Evolutionary conservation across 257 asterid genomes (phyloP).

Genomic region (Voacanga thouarsii): DNA sequence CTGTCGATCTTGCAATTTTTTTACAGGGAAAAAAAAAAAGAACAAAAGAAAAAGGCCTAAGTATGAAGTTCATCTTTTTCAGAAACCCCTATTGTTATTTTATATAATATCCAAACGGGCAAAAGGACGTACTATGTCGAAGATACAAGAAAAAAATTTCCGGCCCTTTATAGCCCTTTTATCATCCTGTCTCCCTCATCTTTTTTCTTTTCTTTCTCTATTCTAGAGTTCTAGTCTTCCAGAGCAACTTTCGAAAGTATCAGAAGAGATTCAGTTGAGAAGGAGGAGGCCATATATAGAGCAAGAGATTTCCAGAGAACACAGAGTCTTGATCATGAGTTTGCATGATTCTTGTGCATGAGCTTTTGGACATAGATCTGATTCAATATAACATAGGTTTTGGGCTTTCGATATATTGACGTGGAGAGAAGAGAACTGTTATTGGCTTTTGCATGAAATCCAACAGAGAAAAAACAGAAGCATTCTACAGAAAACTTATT

Average conservation of each 20-base stretch:
- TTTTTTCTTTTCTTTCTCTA: too few species aligned
- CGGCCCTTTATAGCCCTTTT: not conserved
- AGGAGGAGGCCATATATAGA: not conserved
- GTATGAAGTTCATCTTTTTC: not conserved
- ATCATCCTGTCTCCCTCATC: too few species aligned
- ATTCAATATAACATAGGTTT: not conserved
- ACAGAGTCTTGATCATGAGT: not conserved
- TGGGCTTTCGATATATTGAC: not conserved
- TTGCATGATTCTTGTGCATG: slow-evolving; percentile 7
- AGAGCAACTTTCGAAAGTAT: not conserved
- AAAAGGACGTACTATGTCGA: not conserved
- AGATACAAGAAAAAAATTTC: not conserved
- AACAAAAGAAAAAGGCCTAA: not conserved
- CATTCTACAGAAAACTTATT: not conserved
- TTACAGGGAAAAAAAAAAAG: too few species aligned
- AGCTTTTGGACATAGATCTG: not conserved
- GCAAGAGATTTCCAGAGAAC: not conserved
- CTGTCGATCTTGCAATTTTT: not conserved
- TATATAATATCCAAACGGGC: not conserved
- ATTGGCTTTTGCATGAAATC: slow-evolving; percentile 7
- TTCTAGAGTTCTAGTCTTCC: not conserved
- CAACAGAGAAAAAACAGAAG: not conserved
- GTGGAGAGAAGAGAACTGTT: not conserved
- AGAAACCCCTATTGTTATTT: not conserved
- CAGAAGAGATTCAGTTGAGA: not conserved